These are phyloP conservation scores for Candida gorgasii DNA, from an alignment of 805 yeast genomes.

Conservation along the genomic window DNA sequence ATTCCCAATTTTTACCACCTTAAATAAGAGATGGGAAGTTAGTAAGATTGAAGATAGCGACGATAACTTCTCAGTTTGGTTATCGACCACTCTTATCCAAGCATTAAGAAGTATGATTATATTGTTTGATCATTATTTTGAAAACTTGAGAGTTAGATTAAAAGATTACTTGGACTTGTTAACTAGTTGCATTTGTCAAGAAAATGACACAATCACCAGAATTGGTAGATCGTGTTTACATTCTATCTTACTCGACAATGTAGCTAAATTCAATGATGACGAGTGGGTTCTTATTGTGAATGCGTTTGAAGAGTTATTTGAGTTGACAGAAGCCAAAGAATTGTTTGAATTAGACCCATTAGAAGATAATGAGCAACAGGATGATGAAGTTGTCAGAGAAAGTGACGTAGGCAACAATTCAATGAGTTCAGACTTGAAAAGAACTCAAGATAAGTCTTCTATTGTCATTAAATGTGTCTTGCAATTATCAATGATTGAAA, in stretches of 20 bases:
- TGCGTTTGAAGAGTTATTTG: constrained; percentile 70
- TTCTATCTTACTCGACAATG: constrained; percentile 75
- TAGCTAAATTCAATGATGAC: constrained; percentile 54
- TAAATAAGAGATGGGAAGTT: constrained; percentile 74
- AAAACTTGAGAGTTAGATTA: constrained; percentile 67
- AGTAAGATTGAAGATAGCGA: constrained; percentile 59
- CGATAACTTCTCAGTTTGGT: constrained; percentile 93
- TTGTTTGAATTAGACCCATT: constrained; percentile 65
- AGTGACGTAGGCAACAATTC: constrained; percentile 16
- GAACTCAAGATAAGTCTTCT: constrained; percentile 60
- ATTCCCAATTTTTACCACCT: constrained; percentile 86
- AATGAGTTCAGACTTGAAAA: constrained; percentile 32
- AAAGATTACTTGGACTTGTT: constrained; percentile 77
- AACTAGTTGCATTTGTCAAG: constrained; percentile 90
- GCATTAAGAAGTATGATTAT: constrained; percentile 88
- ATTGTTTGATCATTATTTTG: constrained; percentile 80
- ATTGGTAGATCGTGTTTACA: constrained; percentile 90
- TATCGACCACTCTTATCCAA: constrained; percentile 93
- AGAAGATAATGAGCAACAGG: constrained; percentile 7
- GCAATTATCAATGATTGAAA: constrained; percentile 85
- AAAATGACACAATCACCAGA: constrained; percentile 93
- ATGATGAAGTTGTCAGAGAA: constrained; percentile 27
- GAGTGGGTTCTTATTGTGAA: constrained; percentile 77
- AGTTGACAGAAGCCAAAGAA: constrained; percentile 82
- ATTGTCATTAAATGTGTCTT: constrained; percentile 91